Evolutionary conservation across 768 basidiomycete species (phyloP).

Genomic region (Arthromyces matolae): DNA sequence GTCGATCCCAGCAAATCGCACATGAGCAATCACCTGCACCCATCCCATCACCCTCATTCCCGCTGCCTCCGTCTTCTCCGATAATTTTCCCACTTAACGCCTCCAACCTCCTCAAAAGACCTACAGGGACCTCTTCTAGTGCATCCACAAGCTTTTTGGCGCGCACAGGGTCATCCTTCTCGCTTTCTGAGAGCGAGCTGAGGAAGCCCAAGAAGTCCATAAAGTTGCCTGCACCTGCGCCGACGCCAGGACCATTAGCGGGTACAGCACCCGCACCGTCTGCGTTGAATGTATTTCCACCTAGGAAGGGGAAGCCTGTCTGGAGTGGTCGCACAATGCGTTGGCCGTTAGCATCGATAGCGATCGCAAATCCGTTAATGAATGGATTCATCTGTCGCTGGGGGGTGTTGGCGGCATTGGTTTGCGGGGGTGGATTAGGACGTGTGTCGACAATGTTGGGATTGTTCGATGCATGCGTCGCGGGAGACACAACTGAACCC

Average conservation of each 20-base stretch:
- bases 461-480: neutral
- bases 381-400: slow-evolving; percentile 1
- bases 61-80: slow-evolving; percentile 28
- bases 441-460: neutral
- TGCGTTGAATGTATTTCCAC: too few relatives aligned
- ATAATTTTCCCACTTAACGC: slow-evolving; percentile 42
- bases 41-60: slow-evolving; percentile 26
- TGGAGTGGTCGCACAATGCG: slow-evolving; percentile 12
- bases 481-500: neutral
- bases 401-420: neutral
- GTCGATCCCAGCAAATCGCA: slow-evolving; percentile 73
- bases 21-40: slow-evolving; percentile 46
- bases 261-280: too few relatives aligned
- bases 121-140: slow-evolving; percentile 62
- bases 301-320: slow-evolving; percentile 6
- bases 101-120: slow-evolving; percentile 63
- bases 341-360: slow-evolving; percentile 18
- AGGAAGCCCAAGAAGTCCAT: slow-evolving; percentile 18
- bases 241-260: neutral
- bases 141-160: slow-evolving; percentile 61
- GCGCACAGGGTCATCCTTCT: slow-evolving; percentile 61
- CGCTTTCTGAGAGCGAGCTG: slow-evolving; percentile 25
- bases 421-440: neutral
- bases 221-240: slow-evolving; percentile 11
- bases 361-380: slow-evolving; percentile 19